phyloP scores from a whole-genome alignment of 192 early-diverging fungal genomes.

The Podochytrium sp. region DNA sequence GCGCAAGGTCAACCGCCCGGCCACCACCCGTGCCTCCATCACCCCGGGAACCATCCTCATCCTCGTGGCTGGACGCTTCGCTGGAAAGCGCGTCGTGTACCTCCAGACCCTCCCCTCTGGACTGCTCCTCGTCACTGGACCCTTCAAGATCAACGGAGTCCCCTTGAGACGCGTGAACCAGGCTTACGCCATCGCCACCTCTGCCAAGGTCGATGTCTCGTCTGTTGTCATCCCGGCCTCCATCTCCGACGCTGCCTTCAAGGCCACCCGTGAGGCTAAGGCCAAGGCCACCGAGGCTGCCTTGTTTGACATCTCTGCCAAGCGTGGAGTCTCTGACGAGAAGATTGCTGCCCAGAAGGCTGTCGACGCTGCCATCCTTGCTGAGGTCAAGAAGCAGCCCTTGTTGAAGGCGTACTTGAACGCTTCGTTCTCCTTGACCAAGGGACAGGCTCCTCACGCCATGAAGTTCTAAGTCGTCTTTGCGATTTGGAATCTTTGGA shows the following conservation, averaged over 20 bases:
- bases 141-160: constrained; percentile 98
- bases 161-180: constrained; percentile 98
- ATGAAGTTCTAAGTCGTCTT: constrained; percentile 85
- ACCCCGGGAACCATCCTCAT: constrained; percentile 98
- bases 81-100: constrained; percentile 98
- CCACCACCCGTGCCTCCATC: constrained; percentile 86
- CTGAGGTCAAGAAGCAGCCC: constrained; percentile 82
- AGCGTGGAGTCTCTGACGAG: constrained; percentile 77
- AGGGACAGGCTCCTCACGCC: constrained; percentile 95
- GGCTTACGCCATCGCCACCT: constrained; percentile 99
- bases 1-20: constrained; percentile 68
- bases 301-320: constrained; percentile 77
- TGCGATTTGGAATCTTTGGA: not conserved
- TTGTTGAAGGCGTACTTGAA: constrained; percentile 87
- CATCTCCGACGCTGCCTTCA: constrained; percentile 96
- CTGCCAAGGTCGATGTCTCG: constrained; percentile 95
- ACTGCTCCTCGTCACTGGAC: constrained; percentile 95
- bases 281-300: constrained; percentile 84
- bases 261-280: constrained; percentile 73
- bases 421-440: constrained; percentile 88
- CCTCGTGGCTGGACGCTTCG: constrained; percentile 92
- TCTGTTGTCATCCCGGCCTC: constrained; percentile 75
- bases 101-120: constrained; percentile 94
- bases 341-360: constrained; percentile 90
- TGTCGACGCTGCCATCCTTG: constrained; percentile 83